phyloP scores from a whole-genome alignment of 345 rosid genomes.

The Orychophragmus violaceus region DNA sequence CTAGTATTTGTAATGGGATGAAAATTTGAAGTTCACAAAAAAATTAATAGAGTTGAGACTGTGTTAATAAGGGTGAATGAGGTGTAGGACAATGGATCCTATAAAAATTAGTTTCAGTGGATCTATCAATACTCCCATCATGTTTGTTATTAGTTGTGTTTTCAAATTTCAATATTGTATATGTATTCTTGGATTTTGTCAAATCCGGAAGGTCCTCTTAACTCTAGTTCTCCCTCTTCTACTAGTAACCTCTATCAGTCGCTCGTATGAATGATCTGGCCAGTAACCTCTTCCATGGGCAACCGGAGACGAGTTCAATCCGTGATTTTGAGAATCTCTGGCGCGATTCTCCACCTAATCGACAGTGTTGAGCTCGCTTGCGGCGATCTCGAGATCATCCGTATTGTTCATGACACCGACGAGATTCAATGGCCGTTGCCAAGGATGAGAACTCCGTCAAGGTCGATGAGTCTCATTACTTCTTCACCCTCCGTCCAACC shows the following conservation, averaged over 20 bases:
- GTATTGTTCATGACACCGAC: conserved; percentile 56
- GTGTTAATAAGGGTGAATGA: too few relatives aligned
- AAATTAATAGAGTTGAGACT: too few relatives aligned
- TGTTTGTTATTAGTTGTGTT: too few relatives aligned
- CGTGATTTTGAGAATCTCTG: conserved; percentile 55
- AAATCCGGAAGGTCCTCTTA: conserved; percentile 28
- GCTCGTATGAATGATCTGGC: conserved; percentile 50
- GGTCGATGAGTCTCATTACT: conserved; percentile 81
- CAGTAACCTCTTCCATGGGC: conserved; percentile 53
- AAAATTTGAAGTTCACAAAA: too few relatives aligned
- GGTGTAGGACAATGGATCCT: too few relatives aligned
- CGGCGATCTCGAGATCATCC: conserved; percentile 56
- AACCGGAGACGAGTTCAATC: neutral
- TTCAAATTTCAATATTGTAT: too few relatives aligned
- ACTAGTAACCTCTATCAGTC: conserved; percentile 58
- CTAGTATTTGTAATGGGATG: too few relatives aligned
- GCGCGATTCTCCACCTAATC: conserved; percentile 76
- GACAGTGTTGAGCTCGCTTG: conserved; percentile 90
- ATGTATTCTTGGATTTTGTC: too few relatives aligned
- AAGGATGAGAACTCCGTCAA: conserved; percentile 63
- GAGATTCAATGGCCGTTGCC: conserved; percentile 89
- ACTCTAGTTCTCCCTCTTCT: conserved; percentile 8
- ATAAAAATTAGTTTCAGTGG: too few relatives aligned
- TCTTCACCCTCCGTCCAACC: conserved; percentile 55
- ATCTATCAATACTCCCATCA: too few relatives aligned